Evolutionary conservation across 1,284 basidiomycete genomes (phyloP), one percentile per base, ranked within the genome.

Genomic region (Microbotryum intermedium): DNA sequence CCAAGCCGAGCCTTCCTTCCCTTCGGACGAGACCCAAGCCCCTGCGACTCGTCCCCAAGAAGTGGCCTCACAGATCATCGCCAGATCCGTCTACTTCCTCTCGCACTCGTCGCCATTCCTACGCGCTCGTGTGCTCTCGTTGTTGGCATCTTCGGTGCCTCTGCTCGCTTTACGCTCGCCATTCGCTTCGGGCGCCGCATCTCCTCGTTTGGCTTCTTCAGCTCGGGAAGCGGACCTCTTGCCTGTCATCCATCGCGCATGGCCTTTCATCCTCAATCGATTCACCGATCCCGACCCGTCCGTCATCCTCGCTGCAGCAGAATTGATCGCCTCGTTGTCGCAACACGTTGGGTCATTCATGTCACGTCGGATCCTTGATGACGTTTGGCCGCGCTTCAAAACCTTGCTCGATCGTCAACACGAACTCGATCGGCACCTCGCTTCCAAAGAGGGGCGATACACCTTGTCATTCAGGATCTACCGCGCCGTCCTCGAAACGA

Each of bases 201-300:
- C 58, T 45, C 20, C 29, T 26, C 20, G 21, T 21, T 29, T n/a
- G 29, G 69, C 71, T 2, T 50, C 30, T 11, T 71, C 71, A 11
- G 34, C 34, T 25, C 70, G 75, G 1, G 83, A 85, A 66, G 82
- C 83, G 11, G 82, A 85, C 21, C 79, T 94, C 20, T 79, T 95
- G 48, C 87, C 90, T 0, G 80, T 86, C 10, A 82, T 95, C 51
- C 87, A 95, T 74, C 79, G 81, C 29, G 85, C 87, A 1, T 97
- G 92, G 92, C 87, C 88, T 20, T 87, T 86, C 73, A 83, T 97
- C 66, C 76, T 95, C 53, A 89, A 90, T 68, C 81, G 92, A 8
- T 77, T 95, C 13, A 28, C 57, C 6, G 58, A 61, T 16, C 23
- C 45, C 2, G 58, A 60, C 9, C 53, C 73, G 1, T 90, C 83